phyloP scores from a whole-genome alignment of 495 filamentous ascomycete species.

The Cercophora sp. region DNA sequence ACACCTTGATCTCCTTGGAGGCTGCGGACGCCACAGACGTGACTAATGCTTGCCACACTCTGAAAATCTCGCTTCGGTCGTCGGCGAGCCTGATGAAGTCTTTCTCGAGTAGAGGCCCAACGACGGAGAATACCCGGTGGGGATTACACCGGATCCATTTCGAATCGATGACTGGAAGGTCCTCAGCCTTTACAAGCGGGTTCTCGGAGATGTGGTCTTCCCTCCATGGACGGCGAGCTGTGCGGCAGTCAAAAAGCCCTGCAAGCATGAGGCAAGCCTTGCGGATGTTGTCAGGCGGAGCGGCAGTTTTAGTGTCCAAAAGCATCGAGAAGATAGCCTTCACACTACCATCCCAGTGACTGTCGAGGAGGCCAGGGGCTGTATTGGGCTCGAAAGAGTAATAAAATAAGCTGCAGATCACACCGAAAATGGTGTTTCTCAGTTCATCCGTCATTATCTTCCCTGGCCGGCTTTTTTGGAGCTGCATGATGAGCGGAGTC shows the following conservation, averaged over 20 bases:
- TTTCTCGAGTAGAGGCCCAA: slow-evolving; percentile 59
- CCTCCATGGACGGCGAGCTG: slow-evolving; percentile 66
- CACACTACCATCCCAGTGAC: slow-evolving; percentile 77
- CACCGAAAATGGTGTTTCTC: slow-evolving; percentile 58
- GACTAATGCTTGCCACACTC: slow-evolving; percentile 67
- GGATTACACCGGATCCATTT: slow-evolving; percentile 82
- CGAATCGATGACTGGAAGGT: slow-evolving; percentile 73
- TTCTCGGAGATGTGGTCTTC: slow-evolving; percentile 62
- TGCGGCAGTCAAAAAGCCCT: slow-evolving; percentile 63
- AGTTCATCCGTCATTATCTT: slow-evolving; percentile 54
- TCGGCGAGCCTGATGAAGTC: slow-evolving; percentile 49
- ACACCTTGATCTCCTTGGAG: slow-evolving; percentile 85
- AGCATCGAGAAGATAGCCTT: slow-evolving; percentile 49
- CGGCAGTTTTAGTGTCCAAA: slow-evolving; percentile 23
- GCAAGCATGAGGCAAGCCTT: slow-evolving; percentile 62
- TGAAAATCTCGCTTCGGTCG: slow-evolving; percentile 44
- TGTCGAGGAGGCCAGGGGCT: slow-evolving; percentile 57
- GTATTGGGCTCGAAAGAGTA: slow-evolving; percentile 75
- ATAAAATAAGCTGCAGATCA: slow-evolving; percentile 77
- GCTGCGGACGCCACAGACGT: slow-evolving; percentile 70
- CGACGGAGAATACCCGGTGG: slow-evolving; percentile 53
- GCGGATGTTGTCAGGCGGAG: slow-evolving; percentile 34
- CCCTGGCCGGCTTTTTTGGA: slow-evolving; percentile 58
- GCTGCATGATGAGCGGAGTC: slow-evolving; percentile 64
- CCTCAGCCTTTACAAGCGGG: slow-evolving; percentile 55